A percentile compares a stretch with the other conserved stretches of the same genome.
Evolutionary conservation across 2,329 filamentous ascomycete species (phyloP).

Genomic region (Chalara sp.): DNA sequence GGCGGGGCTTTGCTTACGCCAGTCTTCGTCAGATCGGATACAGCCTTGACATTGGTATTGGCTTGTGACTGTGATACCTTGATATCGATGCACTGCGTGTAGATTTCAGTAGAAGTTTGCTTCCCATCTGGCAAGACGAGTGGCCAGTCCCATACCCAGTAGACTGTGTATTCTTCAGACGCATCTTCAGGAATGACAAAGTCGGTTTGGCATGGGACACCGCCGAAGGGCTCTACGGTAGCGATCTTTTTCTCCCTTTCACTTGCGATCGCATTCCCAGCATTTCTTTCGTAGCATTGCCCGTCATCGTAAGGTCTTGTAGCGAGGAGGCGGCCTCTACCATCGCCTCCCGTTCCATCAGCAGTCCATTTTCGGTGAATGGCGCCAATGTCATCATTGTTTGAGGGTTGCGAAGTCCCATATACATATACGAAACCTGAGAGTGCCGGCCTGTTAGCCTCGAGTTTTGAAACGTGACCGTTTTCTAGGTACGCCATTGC

Average conservation of each 20-base stretch:
- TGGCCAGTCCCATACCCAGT: constrained; percentile 98
- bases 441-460: constrained; percentile 48
- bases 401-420: constrained; percentile 55
- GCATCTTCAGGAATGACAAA: constrained; percentile 64
- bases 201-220: constrained; percentile 76
- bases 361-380: constrained; percentile 74
- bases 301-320: constrained; percentile 83
- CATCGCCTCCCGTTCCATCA: constrained; percentile 75
- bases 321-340: constrained; percentile 67
- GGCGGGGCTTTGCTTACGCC: no score
- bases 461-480: constrained; percentile 58
- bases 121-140: constrained; percentile 35
- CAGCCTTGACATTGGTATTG: neutral
- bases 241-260: constrained; percentile 52
- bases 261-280: constrained; percentile 43
- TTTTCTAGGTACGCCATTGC: constrained; percentile 68
- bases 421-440: constrained; percentile 71
- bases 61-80: constrained; percentile 19
- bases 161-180: constrained; percentile 68
- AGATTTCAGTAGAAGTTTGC: constrained; percentile 48
- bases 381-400: constrained; percentile 45
- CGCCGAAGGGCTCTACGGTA: constrained; percentile 38
- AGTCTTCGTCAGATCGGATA: no score
- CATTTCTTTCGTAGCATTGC: constrained; percentile 77
- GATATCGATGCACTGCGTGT: constrained; percentile 52